These are phyloP conservation scores for Eucalyptus sp. DNA, from an alignment of 345 rosid genomes.

Conservation along the genomic window DNA sequence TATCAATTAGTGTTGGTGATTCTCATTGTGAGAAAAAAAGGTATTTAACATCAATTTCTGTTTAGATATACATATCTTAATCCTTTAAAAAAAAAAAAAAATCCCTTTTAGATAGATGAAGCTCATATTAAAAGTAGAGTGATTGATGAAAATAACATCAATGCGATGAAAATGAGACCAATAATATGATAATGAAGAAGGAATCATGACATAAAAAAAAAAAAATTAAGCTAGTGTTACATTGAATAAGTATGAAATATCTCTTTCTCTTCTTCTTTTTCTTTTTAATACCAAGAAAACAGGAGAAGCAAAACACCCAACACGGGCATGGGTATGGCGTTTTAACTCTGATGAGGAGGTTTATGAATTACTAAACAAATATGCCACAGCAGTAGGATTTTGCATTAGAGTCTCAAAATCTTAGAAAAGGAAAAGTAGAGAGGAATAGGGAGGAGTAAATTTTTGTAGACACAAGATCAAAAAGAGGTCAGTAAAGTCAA, in stretches of 20 bases:
- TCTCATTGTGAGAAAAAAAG: too few relatives aligned
- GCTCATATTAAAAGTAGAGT: too few relatives aligned
- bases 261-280: neutral
- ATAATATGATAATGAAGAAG: neutral
- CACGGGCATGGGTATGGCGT: neutral
- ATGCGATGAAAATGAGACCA: neutral
- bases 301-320: neutral
- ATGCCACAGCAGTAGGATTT: neutral
- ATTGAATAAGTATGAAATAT: neutral
- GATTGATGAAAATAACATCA: too few relatives aligned
- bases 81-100: too few relatives aligned
- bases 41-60: too few relatives aligned
- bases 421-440: neutral
- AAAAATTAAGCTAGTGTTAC: neutral
- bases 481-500: neutral
- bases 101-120: too few relatives aligned
- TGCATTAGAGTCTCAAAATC: neutral
- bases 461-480: neutral
- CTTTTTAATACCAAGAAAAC: neutral
- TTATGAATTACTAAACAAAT: neutral
- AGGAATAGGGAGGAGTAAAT: neutral
- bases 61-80: too few relatives aligned
- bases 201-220: neutral
- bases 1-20: too few relatives aligned
- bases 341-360: neutral